Evolutionary conservation across 192 early-diverging fungal genomes (phyloP).

Genomic region (Irineochytrium annulatum): DNA sequence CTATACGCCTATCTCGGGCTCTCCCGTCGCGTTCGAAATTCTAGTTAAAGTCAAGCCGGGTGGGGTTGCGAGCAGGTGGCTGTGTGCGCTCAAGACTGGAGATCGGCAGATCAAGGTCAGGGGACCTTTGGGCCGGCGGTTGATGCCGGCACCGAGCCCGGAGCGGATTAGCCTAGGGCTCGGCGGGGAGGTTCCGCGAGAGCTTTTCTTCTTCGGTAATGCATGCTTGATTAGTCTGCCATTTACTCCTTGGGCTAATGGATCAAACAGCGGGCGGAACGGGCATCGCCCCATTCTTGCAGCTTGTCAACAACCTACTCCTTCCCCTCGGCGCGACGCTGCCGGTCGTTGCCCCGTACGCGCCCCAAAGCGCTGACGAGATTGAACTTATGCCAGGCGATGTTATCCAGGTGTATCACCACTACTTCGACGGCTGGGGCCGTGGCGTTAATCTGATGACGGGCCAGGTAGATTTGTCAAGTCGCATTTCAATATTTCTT

Average conservation of each 20-base stretch:
- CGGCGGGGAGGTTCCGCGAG: neutral
- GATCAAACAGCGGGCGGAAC: neutral
- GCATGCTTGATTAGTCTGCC: too few species aligned
- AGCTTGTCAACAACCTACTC: neutral
- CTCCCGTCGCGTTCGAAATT: conserved; percentile 27
- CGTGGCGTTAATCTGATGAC: too few species aligned
- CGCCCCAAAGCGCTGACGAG: too few species aligned
- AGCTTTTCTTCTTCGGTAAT: neutral
- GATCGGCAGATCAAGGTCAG: neutral
- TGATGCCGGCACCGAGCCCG: neutral
- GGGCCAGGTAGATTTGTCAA: too few species aligned
- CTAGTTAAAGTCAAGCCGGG: conserved; percentile 17
- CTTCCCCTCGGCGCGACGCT: neutral
- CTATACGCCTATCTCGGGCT: conserved; percentile 31
- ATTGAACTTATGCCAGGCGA: too few species aligned
- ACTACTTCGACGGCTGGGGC: too few species aligned
- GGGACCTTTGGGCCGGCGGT: neutral
- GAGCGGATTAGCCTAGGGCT: too few species aligned
- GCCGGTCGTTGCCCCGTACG: neutral
- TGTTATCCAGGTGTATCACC: too few species aligned
- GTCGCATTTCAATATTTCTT: too few species aligned
- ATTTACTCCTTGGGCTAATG: too few species aligned
- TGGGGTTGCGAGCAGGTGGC: conserved; percentile 10
- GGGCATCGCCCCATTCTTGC: neutral
- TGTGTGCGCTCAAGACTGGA: neutral